These are phyloP conservation scores for Magnaporthiopsis rhizophila DNA, from an alignment of 2,329 filamentous ascomycete species.

Conservation along the genomic window DNA sequence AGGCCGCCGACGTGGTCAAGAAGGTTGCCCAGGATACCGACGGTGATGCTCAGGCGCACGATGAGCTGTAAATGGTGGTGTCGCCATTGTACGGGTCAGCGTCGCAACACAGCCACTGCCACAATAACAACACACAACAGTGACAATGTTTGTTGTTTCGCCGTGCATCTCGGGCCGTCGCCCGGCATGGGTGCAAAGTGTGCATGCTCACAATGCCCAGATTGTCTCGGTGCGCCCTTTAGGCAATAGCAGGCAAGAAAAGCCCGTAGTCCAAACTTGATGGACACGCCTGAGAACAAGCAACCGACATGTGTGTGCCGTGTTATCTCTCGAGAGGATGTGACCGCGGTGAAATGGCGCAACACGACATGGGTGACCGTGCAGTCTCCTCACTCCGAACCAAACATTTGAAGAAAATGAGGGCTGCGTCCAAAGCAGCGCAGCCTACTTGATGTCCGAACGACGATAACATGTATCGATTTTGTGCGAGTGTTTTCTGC, in stretches of 20 bases:
- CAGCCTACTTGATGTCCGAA: too few species aligned
- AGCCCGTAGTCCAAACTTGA: background rate
- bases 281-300: background rate
- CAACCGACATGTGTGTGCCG: too few species aligned
- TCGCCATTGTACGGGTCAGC: background rate
- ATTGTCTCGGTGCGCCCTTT: too few species aligned
- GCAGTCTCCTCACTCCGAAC: too few species aligned
- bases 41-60: constrained; percentile 44
- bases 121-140: background rate
- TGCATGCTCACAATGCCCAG: background rate
- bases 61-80: constrained; percentile 41
- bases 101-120: background rate
- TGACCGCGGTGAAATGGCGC: too few species aligned
- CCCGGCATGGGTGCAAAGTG: too few species aligned
- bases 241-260: background rate
- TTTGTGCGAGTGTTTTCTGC: too few species aligned
- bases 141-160: background rate
- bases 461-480: too few species aligned
- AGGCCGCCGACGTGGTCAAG: constrained; percentile 44
- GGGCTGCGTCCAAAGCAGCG: too few species aligned
- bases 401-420: too few species aligned
- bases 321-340: background rate
- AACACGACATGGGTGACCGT: background rate
- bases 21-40: constrained; percentile 46
- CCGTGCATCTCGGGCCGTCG: background rate